Base-by-base conservation (phyloP, 148 eudicot genomes). In the Dianthus caryophyllus region DNA sequence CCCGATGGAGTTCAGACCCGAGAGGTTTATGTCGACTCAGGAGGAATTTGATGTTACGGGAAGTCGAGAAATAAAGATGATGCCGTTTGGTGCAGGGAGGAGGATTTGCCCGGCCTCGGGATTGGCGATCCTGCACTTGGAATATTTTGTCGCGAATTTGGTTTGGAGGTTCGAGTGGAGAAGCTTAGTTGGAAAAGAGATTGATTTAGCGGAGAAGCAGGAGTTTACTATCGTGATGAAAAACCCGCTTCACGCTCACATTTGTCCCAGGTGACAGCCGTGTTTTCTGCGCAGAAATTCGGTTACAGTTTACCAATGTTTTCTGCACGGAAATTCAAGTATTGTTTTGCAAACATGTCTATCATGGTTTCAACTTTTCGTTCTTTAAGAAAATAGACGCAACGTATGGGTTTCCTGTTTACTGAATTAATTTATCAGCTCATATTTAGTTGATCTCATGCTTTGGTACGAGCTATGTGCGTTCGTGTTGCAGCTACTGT, bases 21-120 rank as follows among this genome's bases (percentile, higher is more conserved):
- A 84, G 71, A 84, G 91, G 70, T 86, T 86, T 73, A 39, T 84
- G 77, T 17, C 65, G 47, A 25, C 16, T 51, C 25, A 59, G 26
- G 72, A 36, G 12, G 64, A 44, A 59, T 70, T 82, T 16, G 85
- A 85, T 47, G 46, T 85, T 46, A 84, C 80, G 1, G 80, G 91
- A 49, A 84, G 73, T 15, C 75, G 64, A 31, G 89, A 83, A 78
- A 81, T 87, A 14, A 87, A 85, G 73, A 87, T 85, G 93, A 87
- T 87, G 84, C 89, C 93, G 9, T 79, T 84, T 29, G 91, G 91
- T 15, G 91, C 78, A 0, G 91, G 91, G 20, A 75, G 88, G 75
- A 80, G 86, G 69, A 75, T 86, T 2, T 86, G 88, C 74, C 91
- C 88, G 0, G 86, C 69, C 0, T 21, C 13, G 0, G 73, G 74